Percentiles rank a stretch among this genome's conserved stretches.
These are phyloP conservation scores for Brasenia schreberi DNA, from an alignment of 164 flowering plant genomes.

Conservation along the genomic window DNA sequence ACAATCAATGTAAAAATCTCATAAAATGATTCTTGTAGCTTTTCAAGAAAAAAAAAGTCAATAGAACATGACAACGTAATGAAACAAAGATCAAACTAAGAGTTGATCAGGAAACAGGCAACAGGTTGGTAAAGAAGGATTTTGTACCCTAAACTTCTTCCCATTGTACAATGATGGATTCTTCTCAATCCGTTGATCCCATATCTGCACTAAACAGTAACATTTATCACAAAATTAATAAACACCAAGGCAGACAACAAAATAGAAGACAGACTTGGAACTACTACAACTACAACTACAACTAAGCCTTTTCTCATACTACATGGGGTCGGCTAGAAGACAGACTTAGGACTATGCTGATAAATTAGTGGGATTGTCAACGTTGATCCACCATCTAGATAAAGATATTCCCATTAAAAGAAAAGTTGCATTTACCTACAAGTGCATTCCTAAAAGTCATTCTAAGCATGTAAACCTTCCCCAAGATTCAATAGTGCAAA, in stretches of 20 bases:
- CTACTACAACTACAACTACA: too few relatives aligned
- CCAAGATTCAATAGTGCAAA: too few relatives aligned
- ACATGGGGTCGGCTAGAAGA: too few relatives aligned
- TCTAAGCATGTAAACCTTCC: too few relatives aligned
- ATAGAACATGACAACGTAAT: neutral
- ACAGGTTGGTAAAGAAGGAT: neutral
- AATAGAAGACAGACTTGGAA: too few relatives aligned
- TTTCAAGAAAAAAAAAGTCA: neutral
- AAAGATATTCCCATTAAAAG: neutral
- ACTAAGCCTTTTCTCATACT: too few relatives aligned
- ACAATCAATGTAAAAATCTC: too few relatives aligned
- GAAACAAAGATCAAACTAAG: too few relatives aligned
- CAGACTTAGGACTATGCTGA: too few relatives aligned
- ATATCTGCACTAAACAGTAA: constrained; percentile 32
- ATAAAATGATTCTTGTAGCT: neutral
- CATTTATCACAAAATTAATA: neutral
- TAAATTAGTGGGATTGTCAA: too few relatives aligned
- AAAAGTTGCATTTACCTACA: too few relatives aligned
- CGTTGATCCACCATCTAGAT: neutral
- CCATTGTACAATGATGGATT: constrained; percentile 66
- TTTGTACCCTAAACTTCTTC: constrained; percentile 70
- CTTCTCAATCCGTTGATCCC: constrained; percentile 45
- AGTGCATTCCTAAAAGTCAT: too few relatives aligned
- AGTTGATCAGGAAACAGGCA: neutral
- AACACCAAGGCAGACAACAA: neutral